Conservation (phyloP, 1,139 yeast species). For the Lodderomyces pseudojiufengensis region DNA sequence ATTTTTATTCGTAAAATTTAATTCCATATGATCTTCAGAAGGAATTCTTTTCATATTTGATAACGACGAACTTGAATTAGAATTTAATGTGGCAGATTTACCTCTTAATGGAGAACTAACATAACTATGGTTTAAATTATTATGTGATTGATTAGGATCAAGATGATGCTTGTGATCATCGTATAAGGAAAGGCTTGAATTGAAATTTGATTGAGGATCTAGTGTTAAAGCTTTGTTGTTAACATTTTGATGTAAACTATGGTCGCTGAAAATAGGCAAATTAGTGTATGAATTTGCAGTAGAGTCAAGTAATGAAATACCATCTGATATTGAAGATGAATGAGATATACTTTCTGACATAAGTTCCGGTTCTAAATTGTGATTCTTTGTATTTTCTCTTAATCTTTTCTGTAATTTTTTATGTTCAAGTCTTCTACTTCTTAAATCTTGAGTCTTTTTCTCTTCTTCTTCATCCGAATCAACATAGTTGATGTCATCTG, state of each 20-base stretch:
- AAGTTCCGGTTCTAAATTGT: background rate
- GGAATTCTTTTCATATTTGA: conserved; percentile 19
- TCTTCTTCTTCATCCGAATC: conserved; percentile 58
- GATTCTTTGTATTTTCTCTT: conserved; percentile 10
- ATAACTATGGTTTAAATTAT: background rate
- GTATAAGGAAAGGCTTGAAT: conserved; percentile 21
- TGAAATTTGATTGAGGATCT: conserved; percentile 22
- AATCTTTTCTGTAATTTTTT: conserved; percentile 22
- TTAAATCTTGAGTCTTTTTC: conserved; percentile 49
- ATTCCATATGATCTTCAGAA: conserved; percentile 32
- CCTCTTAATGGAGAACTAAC: conserved; percentile 9
- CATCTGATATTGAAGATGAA: conserved; percentile 46
- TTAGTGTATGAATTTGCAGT: conserved; percentile 49
- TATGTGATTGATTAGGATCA: conserved; percentile 6
- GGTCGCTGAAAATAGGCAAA: conserved; percentile 53
- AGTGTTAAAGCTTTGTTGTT: conserved; percentile 22
- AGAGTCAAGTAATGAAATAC: conserved; percentile 51
- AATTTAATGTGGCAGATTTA: conserved; percentile 4
- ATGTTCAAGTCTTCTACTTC: conserved; percentile 39
- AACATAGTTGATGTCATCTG: conserved; percentile 25
- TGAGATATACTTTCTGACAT: conserved; percentile 8
- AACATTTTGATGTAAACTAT: conserved; percentile 36
- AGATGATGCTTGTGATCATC: conserved; percentile 24
- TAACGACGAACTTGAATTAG: too few relatives aligned
- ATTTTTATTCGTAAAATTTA: conserved; percentile 25